Evolutionary conservation across 495 filamentous ascomycete species (phyloP), one percentile per base, ranked within the genome.

Genomic region (Aspergillus wentii): DNA sequence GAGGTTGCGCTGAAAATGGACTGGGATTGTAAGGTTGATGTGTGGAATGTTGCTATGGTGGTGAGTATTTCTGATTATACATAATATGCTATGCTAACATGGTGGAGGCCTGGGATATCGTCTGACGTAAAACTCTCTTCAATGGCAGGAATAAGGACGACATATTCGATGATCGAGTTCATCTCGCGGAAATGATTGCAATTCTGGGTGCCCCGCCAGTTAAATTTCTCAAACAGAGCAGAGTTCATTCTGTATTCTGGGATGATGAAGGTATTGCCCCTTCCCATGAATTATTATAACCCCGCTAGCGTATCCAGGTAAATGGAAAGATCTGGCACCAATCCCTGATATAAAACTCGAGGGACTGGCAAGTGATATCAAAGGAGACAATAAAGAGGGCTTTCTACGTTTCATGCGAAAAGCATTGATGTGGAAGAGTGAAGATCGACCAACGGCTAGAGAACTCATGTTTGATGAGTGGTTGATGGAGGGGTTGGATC

Each of bases 21-120:
- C 17, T 72, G 62, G 68, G 48, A 45, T 42, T 51, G 38, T 25
- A 61, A 50, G 22, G 51, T 68, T 11, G 63, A 69, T 45, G 62
- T 69, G 17, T 70, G 66, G 66, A 54, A 36, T 19, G 36, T 63
- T 21, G 70, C 57, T 5, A 59, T 67, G 35, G 49, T 71, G 53
- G 68, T 74, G 46, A 44, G 57, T 47, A n/a, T n/a, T n/a, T n/a
- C n/a, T n/a, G n/a, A n/a, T n/a, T n/a, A n/a, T n/a, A n/a, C n/a
- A n/a, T n/a, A n/a, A n/a, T n/a, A n/a, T n/a, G n/a, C n/a, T n/a
- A n/a, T n/a, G n/a, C n/a, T n/a, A n/a, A n/a, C n/a, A n/a, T n/a
- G n/a, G n/a, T n/a, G n/a, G n/a, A n/a, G n/a, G n/a, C n/a, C n/a
- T n/a, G n/a, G n/a, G n/a, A n/a, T n/a, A n/a, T n/a, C n/a, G n/a